Evolutionary conservation across 2,329 filamentous ascomycete species (phyloP), one percentile per base, ranked within the genome.

Genomic region (Colletotrichum liaoningense): DNA sequence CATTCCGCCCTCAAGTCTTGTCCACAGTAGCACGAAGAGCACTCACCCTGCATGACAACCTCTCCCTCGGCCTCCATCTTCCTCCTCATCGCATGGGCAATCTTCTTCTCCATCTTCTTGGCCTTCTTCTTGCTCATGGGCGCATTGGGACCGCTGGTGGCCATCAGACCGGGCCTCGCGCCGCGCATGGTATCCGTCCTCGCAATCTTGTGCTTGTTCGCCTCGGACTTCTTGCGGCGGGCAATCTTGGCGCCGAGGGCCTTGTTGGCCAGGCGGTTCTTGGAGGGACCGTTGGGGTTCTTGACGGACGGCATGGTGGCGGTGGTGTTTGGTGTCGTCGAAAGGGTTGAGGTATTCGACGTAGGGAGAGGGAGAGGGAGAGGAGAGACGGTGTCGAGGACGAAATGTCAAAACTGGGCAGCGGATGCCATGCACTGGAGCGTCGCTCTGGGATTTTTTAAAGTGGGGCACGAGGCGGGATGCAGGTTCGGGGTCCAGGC

Each of bases 221-320:
- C 78, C 66, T 81, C 81, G 49, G 81, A 81, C 67, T 80, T 79
- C 81, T 88, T 85, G 78, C 84, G 84, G 72, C 81, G 80, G 60
- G 81, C 78, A 75, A 87, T 87, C 65, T 83, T 84, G 54, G 82
- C 81, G 75, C 82, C 86, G 66, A 86, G 83, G 24, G 84, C 83
- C 73, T 84, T 83, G 46, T 87, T 86, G 22, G 83, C 83, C 52
- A 87, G 81, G 16, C 88, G 86, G 84, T 89, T 89, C 78, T 86
- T 86, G 66, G 87, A 90, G 11, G 85, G 84, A 59, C 83, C 84
- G 85, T 91, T 91, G 78, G 88, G 89, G 82, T 90, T 91, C 76
- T 88, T 87, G 77, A 89, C 86, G 60, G 88, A 90, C 19, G 86
- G 85, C 88, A 89, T 90, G 24, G 67, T 80, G 75, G 68, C 78